Base-by-base conservation (phyloP, 768 basidiomycete species). In the Pleurotus tuber-regium region DNA sequence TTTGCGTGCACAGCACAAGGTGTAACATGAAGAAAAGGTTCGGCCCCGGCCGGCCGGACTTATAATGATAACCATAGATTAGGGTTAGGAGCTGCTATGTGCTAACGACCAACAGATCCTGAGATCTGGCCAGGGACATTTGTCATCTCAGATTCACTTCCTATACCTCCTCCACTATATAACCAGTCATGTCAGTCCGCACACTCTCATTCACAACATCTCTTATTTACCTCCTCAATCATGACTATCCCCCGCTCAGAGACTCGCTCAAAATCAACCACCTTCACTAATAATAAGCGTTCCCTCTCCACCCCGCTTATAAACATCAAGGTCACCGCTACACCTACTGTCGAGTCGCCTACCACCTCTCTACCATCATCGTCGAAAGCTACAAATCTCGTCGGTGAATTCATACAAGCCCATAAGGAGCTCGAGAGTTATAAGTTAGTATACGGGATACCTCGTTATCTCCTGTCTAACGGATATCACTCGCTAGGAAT, bases 361-460 rank as follows among this genome's bases (percentile, higher is more conserved):
- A 51, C 52, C 9, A 57, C 59, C 39, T 54, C 57, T 29, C 54
- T 54, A 23, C 59, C 60, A 49, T 56, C 58, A 36, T 18, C 59
- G 57, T 31, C 58, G 42, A 60, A 61, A 18, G 44, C 54, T 31
- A 64, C 69, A 2, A 62, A 70, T 16, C 68, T 89, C 43, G 61
- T 89, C 43, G 59, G 71, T 7, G 75, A 74, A 25, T 91, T 87
- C 62, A 63, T 87, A 43, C 71, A 76, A 5, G 80, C 82, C 18
- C 70, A 75, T 60, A 74, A 73, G 58, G 86, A 89, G 41, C 79
- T 89, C 24, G 78, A 87, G 56, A 60, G 62, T 14, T 83, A 86
- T 74, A 82, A 75, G 87, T 89, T 42, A 43, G 78, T 66, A 18
- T 33, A 44, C 43, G 9, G 23, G 7, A n/a, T n/a, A 16, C 23